Base-by-base conservation (phyloP, 1,139 yeast genomes). In the Kodamaea sp. region DNA sequence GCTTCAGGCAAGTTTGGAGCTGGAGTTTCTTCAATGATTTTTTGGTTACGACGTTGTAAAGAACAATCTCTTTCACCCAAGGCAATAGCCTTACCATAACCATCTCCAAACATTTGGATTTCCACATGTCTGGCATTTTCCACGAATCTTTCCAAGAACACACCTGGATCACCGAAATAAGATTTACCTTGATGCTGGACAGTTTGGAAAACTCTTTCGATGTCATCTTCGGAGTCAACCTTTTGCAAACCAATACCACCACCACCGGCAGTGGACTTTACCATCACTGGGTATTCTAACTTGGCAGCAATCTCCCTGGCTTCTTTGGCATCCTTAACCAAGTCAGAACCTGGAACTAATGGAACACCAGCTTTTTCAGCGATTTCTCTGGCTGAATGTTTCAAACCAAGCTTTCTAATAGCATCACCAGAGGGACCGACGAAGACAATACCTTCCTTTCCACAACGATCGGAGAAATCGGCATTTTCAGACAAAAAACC, bases 41-140 rank as follows among this genome's bases (percentile, higher is more conserved):
- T 92, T 63, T 92, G 98, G 64, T 90, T 89, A 67, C 97, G 84
- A 63, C 98, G 83, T 65, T 92, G 98, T 51, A 92, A 73, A 15
- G 97, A 90, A 63, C 98, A 92, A 63, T 92, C 98, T 67, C 98
- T 80, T 66, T 92, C 98, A 36, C 97, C 97, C 32, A 92, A 62
- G 2, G 97, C 95, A 56, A 89, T 80, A 7, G 96, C 97, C 44
- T 77, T 76, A 44, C 98, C 98, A 37, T 71, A 68, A 43, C 97
- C 97, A 58, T 92, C 97, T 54, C 97, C 98, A 61, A 92, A 81
- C 73, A 92, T 83, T 64, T 92, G 98, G 42, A 92, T 83, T 63
- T 92, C 98, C 39, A 92, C 97, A 58, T 92, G 98, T 59, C 98
- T 78, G 12, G 97, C 88, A 50, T 87, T 79, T 59, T 87, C 96